Percentiles rank a stretch among this genome's conserved stretches.
Conservation (phyloP, 805 yeast species). For the Yarrowia deformans region DNA sequence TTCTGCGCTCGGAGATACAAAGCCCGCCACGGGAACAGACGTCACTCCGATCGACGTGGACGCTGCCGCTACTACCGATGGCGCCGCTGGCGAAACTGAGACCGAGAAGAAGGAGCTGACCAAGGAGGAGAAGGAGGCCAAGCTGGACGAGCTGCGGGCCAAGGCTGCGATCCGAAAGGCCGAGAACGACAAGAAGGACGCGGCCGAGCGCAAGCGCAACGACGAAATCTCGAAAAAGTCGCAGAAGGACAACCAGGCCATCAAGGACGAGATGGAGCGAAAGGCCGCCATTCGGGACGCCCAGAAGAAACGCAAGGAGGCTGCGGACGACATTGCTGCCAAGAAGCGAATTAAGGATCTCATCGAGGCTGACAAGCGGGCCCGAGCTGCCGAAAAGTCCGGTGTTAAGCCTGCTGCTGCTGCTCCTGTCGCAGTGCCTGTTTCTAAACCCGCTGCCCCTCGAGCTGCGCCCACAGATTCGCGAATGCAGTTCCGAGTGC, state of each 20-base stretch:
- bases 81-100: constrained; percentile 6
- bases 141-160: constrained; percentile 47
- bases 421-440: constrained; percentile 40
- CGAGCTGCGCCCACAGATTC: constrained; percentile 45
- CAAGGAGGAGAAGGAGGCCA: constrained; percentile 47
- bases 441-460: constrained; percentile 36
- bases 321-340: constrained; percentile 48
- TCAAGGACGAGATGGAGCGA: constrained; percentile 48
- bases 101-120: constrained; percentile 43
- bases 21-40: too few species aligned
- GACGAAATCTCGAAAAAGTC: constrained; percentile 48
- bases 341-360: constrained; percentile 48
- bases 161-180: constrained; percentile 49
- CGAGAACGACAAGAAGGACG: constrained; percentile 48
- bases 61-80: not conserved
- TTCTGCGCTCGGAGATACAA: constrained; percentile 3
- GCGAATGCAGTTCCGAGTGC: constrained; percentile 44
- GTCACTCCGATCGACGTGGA: constrained; percentile 26
- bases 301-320: constrained; percentile 47
- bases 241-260: constrained; percentile 46
- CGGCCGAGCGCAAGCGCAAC: constrained; percentile 46
- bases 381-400: constrained; percentile 45
- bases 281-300: constrained; percentile 49
- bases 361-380: constrained; percentile 51
- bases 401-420: constrained; percentile 42